These are phyloP conservation scores for Aspergillus sojae DNA, from an alignment of 2,329 filamentous ascomycete genomes.

Conservation along the genomic window DNA sequence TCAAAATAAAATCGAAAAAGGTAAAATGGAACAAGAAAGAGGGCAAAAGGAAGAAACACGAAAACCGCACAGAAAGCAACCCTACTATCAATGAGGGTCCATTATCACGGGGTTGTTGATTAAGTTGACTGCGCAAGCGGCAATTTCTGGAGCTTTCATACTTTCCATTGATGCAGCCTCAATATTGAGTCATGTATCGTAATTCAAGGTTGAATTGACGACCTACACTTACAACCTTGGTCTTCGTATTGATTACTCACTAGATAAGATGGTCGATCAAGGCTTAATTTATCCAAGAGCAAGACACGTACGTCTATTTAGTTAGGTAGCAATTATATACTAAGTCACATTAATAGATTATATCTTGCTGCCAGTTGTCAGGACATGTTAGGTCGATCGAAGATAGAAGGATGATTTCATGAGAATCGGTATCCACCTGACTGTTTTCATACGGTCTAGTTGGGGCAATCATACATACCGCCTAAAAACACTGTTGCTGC, in stretches of 20 bases:
- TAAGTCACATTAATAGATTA: background rate
- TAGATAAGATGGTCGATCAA: background rate
- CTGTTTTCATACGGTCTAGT: conserved; percentile 1
- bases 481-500: background rate
- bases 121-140: conserved; percentile 6
- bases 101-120: conserved; percentile 1
- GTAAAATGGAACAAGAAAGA: background rate
- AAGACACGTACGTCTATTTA: background rate
- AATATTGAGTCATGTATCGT: background rate
- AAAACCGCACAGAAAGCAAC: background rate
- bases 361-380: background rate
- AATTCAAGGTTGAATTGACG: background rate
- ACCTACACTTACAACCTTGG: background rate
- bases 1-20: background rate
- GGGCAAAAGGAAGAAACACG: background rate
- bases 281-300: background rate
- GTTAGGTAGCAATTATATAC: background rate
- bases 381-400: background rate
- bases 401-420: background rate
- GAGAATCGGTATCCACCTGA: background rate
- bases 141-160: conserved; percentile 1
- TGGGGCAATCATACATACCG: background rate
- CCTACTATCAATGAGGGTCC: background rate
- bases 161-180: background rate
- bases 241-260: background rate